A percentile compares a stretch with the other conserved stretches of the same genome.
phyloP scores from a whole-genome alignment of 225 moss, liverwort and hornwort species.

The Ulota crispa region DNA sequence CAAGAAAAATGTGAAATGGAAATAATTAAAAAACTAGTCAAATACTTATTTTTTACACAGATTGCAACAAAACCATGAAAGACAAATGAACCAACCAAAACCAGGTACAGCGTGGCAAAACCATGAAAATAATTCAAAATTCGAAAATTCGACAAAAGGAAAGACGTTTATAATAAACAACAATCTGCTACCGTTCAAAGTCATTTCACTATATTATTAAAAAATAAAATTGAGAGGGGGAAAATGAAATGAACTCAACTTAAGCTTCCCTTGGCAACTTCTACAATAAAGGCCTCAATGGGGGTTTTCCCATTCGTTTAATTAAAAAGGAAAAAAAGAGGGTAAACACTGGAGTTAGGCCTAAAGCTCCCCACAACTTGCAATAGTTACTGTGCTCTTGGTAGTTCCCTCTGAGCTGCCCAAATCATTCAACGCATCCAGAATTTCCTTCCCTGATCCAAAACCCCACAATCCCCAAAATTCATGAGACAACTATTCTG shows the following conservation, averaged over 20 bases:
- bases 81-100: background rate
- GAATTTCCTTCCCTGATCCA: slow-evolving; percentile 59
- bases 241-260: slow-evolving; percentile 14
- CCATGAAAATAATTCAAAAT: too few relatives aligned
- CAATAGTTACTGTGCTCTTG: slow-evolving; percentile 59
- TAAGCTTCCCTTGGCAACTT: slow-evolving; percentile 14
- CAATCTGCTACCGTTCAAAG: background rate
- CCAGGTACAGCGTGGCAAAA: background rate
- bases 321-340: too few relatives aligned
- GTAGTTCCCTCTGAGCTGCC: slow-evolving; percentile 71
- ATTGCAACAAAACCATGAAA: background rate
- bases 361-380: slow-evolving; percentile 65
- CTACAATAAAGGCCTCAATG: slow-evolving; percentile 7
- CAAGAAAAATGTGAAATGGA: too few relatives aligned
- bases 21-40: too few relatives aligned
- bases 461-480: background rate
- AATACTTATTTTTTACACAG: background rate
- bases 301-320: background rate
- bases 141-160: background rate
- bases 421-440: slow-evolving; percentile 67
- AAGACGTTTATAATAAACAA: background rate
- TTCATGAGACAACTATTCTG: too few relatives aligned
- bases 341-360: background rate
- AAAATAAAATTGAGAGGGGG: slow-evolving; percentile 24
- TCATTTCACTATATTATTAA: slow-evolving; percentile 24